Base-by-base conservation (phyloP, 108 stramenopile species). In the Pseudonitzschia delicatissima region DNA sequence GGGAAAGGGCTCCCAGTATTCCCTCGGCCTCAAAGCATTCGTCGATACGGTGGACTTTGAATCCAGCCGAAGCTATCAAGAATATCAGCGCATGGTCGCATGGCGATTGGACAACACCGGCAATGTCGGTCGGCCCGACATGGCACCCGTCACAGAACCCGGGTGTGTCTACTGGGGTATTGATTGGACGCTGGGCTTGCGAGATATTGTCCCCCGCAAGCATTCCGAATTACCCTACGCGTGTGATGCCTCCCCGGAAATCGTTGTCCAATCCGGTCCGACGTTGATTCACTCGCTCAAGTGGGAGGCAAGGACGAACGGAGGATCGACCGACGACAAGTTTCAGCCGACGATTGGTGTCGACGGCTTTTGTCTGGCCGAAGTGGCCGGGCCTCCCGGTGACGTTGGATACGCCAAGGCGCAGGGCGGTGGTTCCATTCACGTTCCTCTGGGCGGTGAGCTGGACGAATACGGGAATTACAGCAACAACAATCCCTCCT, bases 371-470 rank as follows among this genome's bases (percentile, higher is more conserved):
- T 33, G 62, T 17, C 64, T 69, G 31, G 63, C 82, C 26, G 85
- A 93, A 71, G 52, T 88, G 49, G 86, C 88, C 0, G 85, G 85
- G 6, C 87, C 91, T 33, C 91, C 88, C 11, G 88, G 88, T 31
- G 87, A 90, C 70, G 77, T 85, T 9, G 91, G 91, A 1, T 93
- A 81, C 70, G 67, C 71, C 45, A 93, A 90, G 55, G 39, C 72
- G 9, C 72, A 83, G 69, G 77, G 84, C 11, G 87, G 88, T 12
- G 67, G 48, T 12, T 66, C 87, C 0, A 62, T 74, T 50, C 87
- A 93, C 77, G 47, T 82, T 21, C 51, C 80, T 32, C 26, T 81
- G n/a, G 37, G 39, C 44, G 66, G 47, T n/a, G 21, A 9, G 29
- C n/a, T 55, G 13, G 53, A 33, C n/a, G 32, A 34, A 33, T 15